These are phyloP conservation scores for rapeseed (Brassica napus) DNA, from an alignment of 345 rosid genomes.

Conservation along the genomic window DNA sequence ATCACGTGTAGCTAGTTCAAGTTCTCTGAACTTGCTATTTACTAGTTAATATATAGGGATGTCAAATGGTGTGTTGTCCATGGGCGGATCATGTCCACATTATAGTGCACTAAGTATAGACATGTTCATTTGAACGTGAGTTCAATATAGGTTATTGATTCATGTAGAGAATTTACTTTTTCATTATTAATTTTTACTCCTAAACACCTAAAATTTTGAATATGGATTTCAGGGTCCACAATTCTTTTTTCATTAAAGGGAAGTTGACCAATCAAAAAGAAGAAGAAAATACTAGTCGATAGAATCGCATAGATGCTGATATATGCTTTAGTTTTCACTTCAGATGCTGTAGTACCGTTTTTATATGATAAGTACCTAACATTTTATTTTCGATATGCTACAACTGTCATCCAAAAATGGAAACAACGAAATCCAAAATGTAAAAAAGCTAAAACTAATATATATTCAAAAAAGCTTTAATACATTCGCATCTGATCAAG, in stretches of 20 bases:
- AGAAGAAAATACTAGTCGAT: background rate
- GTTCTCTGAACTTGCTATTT: no score
- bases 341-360: background rate
- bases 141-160: no score
- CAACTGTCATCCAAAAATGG: slow-evolving; percentile 18
- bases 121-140: no score
- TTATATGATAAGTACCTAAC: background rate
- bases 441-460: background rate
- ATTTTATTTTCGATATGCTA: slow-evolving; percentile 1
- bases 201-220: no score
- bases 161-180: no score
- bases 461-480: slow-evolving; percentile 1
- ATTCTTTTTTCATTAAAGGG: background rate
- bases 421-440: slow-evolving; percentile 9
- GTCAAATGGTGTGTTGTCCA: no score
- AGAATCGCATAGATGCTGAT: background rate
- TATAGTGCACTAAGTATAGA: no score
- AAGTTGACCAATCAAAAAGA: background rate
- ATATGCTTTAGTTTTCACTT: background rate
- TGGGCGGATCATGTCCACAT: no score
- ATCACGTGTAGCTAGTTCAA: no score
- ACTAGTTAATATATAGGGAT: no score
- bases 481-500: slow-evolving; percentile 27
- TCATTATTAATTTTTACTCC: no score
- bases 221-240: no score